These are phyloP conservation scores for Ocimum tenuiflorum DNA, from an alignment of 257 asterid species.

Conservation along the genomic window DNA sequence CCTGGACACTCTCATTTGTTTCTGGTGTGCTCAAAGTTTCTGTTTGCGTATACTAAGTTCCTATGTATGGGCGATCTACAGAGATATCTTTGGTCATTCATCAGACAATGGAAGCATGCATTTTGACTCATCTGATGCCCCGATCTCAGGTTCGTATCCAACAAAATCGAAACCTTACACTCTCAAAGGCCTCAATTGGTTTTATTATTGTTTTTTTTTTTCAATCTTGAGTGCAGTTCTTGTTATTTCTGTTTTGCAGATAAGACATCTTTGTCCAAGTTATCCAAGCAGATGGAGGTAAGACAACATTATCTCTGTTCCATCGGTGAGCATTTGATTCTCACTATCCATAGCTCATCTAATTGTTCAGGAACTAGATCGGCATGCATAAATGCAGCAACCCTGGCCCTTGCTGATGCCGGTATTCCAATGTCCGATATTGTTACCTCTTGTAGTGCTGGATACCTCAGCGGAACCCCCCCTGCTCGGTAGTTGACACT, in stretches of 20 bases:
- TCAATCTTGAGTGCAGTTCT: not conserved
- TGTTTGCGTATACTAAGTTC: not conserved
- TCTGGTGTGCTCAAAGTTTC: not conserved
- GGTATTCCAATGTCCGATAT: constrained; percentile 97
- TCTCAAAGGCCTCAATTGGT: not conserved
- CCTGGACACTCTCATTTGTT: not conserved
- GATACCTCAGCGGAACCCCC: constrained; percentile 76
- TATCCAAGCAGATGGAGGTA: constrained; percentile 99
- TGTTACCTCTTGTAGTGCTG: constrained; percentile 89
- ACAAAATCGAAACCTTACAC: constrained; percentile 8
- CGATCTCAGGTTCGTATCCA: constrained; percentile 72
- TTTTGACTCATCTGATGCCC: constrained; percentile 78
- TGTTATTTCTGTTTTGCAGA: constrained; percentile 41
- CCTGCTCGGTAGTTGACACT: constrained; percentile 55
- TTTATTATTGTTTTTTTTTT: not conserved
- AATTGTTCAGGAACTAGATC: constrained; percentile 80
- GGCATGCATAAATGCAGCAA: constrained; percentile 98
- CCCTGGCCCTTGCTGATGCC: constrained; percentile 94
- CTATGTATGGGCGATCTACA: constrained; percentile 67
- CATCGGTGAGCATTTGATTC: not conserved
- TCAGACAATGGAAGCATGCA: constrained; percentile 97
- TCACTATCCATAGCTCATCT: not conserved
- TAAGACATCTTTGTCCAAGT: constrained; percentile 95
- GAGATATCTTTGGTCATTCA: constrained; percentile 95
- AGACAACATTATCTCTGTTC: constrained; percentile 11